These are phyloP conservation scores for Gracilariopsis chorda DNA, from an alignment of 23 red algal genomes.

Conservation along the genomic window DNA sequence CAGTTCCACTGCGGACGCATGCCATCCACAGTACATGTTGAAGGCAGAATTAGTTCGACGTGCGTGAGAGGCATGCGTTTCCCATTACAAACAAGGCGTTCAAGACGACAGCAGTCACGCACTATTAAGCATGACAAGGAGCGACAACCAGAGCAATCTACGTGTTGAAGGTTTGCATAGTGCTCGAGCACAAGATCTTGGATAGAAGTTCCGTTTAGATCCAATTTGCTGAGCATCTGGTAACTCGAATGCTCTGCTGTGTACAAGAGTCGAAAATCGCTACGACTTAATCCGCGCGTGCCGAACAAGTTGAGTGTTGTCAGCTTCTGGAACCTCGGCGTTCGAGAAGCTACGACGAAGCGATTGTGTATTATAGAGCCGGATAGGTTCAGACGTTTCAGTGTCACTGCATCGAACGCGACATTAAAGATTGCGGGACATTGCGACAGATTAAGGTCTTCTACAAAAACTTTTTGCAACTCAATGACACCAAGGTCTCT, in stretches of 20 bases:
- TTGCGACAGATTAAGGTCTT: conserved; percentile 18
- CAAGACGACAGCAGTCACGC: conserved; percentile 30
- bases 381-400: conserved; percentile 11
- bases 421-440: background rate
- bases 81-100: background rate
- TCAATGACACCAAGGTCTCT: background rate
- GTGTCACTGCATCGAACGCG: background rate
- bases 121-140: background rate
- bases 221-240: background rate
- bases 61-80: background rate
- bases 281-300: background rate
- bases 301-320: conserved; percentile 23
- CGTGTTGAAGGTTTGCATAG: conserved; percentile 1
- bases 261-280: background rate
- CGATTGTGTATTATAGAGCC: background rate
- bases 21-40: conserved; percentile 7
- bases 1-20: conserved; percentile 28
- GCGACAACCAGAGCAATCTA: conserved; percentile 34
- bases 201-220: conserved; percentile 8
- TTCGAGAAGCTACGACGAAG: background rate
- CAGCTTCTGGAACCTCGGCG: background rate
- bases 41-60: conserved; percentile 7
- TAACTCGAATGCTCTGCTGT: background rate
- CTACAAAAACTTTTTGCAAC: background rate
- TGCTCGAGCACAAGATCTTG: background rate